A percentile compares a stretch with the other conserved stretches of the same genome.
Evolutionary conservation across 768 basidiomycete genomes (phyloP).

Genomic region (Leccinellum luteum): DNA sequence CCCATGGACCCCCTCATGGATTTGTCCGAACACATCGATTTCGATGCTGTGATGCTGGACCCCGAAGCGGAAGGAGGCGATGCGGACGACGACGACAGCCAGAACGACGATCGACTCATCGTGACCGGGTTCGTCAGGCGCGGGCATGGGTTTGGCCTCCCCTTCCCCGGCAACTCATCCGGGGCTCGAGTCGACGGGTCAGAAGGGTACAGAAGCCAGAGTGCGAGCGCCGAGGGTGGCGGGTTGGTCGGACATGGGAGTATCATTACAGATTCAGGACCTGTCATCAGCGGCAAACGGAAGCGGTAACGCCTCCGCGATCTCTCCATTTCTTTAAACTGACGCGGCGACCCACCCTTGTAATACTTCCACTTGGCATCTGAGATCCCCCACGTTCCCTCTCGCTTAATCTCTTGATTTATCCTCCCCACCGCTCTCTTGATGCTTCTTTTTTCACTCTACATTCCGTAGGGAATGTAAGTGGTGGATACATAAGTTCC

Average conservation of each 20-base stretch:
- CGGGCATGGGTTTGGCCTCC: conserved; percentile 14
- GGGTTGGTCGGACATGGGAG: conserved; percentile 1
- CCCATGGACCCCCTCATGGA: conserved; percentile 8
- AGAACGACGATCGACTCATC: conserved; percentile 6
- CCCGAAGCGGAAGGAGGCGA: conserved; percentile 11
- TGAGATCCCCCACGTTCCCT: neutral
- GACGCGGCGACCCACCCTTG: neutral
- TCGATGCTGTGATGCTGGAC: conserved; percentile 31
- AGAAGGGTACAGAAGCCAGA: conserved; percentile 19
- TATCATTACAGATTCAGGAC: conserved; percentile 8
- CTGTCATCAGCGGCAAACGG: conserved; percentile 23
- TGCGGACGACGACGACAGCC: conserved; percentile 12
- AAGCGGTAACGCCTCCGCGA: conserved; percentile 19
- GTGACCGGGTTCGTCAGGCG: neutral
- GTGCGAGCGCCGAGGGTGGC: conserved; percentile 16
- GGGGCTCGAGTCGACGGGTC: conserved; percentile 17
- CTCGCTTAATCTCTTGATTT: neutral
- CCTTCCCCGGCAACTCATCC: conserved; percentile 14
- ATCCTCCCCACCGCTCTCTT: neutral
- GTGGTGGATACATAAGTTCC: neutral
- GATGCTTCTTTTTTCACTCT: neutral
- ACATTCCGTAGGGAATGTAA: conserved; percentile 14
- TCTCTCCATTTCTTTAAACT: neutral
- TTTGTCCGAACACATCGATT: conserved; percentile 10
- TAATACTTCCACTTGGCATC: neutral